Percentiles rank a stretch among this genome's conserved stretches.
These are phyloP conservation scores for Pythium oligandrum DNA, from an alignment of 352 stramenopile species.

Conservation along the genomic window DNA sequence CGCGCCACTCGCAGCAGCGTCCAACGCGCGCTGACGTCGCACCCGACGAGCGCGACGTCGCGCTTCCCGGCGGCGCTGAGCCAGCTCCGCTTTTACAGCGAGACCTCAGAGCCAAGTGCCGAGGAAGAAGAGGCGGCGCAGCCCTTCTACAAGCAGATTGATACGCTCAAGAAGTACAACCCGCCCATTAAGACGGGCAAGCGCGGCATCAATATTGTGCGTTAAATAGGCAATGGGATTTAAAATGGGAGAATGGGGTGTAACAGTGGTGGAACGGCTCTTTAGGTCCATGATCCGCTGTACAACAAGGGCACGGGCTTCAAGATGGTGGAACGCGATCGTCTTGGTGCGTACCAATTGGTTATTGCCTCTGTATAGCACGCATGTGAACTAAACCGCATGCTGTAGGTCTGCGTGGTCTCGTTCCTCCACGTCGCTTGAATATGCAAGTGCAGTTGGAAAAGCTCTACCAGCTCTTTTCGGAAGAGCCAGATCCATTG, in stretches of 20 bases:
- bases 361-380: no score
- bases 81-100: slow-evolving; percentile 9
- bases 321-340: slow-evolving; percentile 75
- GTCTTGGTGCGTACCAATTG: slow-evolving; percentile 43
- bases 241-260: background rate
- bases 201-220: slow-evolving; percentile 68
- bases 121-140: slow-evolving; percentile 35
- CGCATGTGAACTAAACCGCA: no score
- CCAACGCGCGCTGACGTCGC: slow-evolving; percentile 15
- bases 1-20: slow-evolving; percentile 11
- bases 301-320: slow-evolving; percentile 90
- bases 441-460: slow-evolving; percentile 65
- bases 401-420: slow-evolving; percentile 58
- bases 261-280: background rate
- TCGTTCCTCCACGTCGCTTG: slow-evolving; percentile 74
- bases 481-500: slow-evolving; percentile 72
- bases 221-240: slow-evolving; percentile 4
- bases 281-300: slow-evolving; percentile 68
- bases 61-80: background rate
- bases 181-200: slow-evolving; percentile 75
- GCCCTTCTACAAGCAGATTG: slow-evolving; percentile 45
- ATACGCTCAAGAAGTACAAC: slow-evolving; percentile 73
- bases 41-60: background rate
- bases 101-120: slow-evolving; percentile 37
- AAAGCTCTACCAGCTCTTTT: slow-evolving; percentile 74